Evolutionary conservation across 2,329 filamentous ascomycete species (phyloP), one percentile per base, ranked within the genome.

Genomic region (Parascedosporium putredinis): DNA sequence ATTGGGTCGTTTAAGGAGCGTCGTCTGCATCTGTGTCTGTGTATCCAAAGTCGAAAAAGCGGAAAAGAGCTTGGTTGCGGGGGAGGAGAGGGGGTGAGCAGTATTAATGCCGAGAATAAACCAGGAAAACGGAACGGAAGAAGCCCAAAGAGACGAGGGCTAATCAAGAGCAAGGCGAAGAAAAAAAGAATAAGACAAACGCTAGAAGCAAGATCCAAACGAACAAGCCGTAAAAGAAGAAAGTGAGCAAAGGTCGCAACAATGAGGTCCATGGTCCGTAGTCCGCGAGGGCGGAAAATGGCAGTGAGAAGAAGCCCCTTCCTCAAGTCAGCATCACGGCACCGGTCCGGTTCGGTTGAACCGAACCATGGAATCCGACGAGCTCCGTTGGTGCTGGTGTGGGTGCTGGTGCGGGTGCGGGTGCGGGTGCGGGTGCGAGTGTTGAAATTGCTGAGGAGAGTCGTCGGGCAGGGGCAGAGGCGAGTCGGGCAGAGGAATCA

Each of bases 401-500:
- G n/a, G n/a, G n/a, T n/a, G n/a, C n/a, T n/a, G n/a, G n/a, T n/a
- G n/a, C n/a, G n/a, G n/a, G n/a, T n/a, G n/a, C n/a, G n/a, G n/a
- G n/a, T n/a, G n/a, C n/a, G n/a, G n/a, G n/a, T n/a, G n/a, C n/a
- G n/a, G n/a, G n/a, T n/a, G n/a, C n/a, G n/a, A n/a, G n/a, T n/a
- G n/a, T n/a, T n/a, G n/a, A n/a, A n/a, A n/a, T 22, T 24, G 42
- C 25, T 8, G 25, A 10, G 42, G 22, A 29, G 16, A 4, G 16
- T 29, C 23, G 22, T 16, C 42, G 52, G 58, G 61, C 50, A 61
- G 62, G 20, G 67, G 59, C 33, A 68, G 54, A 10, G 70, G 70
- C 38, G 71, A 72, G 57, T 73, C 71, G 51, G 72, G 69, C 20
- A 68, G 62, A 25, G 70, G 68, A 51, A 71, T 65, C 67, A 67